These are phyloP conservation scores for Phytophthora meadii DNA, from an alignment of 352 stramenopile genomes.

Conservation along the genomic window DNA sequence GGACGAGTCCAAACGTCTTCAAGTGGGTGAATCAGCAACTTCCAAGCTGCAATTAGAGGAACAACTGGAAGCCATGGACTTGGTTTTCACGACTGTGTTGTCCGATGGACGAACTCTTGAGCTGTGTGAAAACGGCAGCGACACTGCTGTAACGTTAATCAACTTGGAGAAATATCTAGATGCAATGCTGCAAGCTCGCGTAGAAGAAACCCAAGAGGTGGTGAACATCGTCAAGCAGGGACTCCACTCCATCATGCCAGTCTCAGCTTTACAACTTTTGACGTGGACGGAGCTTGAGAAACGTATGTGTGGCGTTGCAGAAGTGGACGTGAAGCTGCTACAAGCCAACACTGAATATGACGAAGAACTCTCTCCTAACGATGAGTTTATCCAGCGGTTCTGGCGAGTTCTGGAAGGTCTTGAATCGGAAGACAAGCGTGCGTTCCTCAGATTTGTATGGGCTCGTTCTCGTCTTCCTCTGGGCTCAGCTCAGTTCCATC, in stretches of 20 bases:
- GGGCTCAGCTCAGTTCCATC: slow-evolving; percentile 68
- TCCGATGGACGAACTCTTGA: slow-evolving; percentile 66
- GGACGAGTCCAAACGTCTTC: slow-evolving; percentile 24
- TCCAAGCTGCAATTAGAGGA: slow-evolving; percentile 35
- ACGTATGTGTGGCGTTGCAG: slow-evolving; percentile 70
- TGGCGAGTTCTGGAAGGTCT: slow-evolving; percentile 76
- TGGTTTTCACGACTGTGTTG: slow-evolving; percentile 78
- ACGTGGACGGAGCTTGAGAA: slow-evolving; percentile 79
- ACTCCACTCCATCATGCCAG: slow-evolving; percentile 76
- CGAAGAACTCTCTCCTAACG: slow-evolving; percentile 65
- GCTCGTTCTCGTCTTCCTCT: slow-evolving; percentile 74
- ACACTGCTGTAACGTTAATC: slow-evolving; percentile 46
- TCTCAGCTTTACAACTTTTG: slow-evolving; percentile 60
- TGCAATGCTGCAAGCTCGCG: slow-evolving; percentile 45
- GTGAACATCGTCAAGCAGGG: slow-evolving; percentile 82
- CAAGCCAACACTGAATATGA: slow-evolving; percentile 86
- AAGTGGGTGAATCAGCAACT: background rate
- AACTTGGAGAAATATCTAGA: slow-evolving; percentile 65
- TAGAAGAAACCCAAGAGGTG: slow-evolving; percentile 52
- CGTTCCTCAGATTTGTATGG: slow-evolving; percentile 87
- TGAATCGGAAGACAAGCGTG: slow-evolving; percentile 68
- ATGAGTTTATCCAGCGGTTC: slow-evolving; percentile 82
- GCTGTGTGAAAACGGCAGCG: slow-evolving; percentile 45
- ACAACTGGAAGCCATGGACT: slow-evolving; percentile 69
- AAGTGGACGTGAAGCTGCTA: slow-evolving; percentile 78